Evolutionary conservation across 305 asterid genomes (phyloP), one percentile per base, ranked within the genome.

Genomic region (Fraxinus ornus): DNA sequence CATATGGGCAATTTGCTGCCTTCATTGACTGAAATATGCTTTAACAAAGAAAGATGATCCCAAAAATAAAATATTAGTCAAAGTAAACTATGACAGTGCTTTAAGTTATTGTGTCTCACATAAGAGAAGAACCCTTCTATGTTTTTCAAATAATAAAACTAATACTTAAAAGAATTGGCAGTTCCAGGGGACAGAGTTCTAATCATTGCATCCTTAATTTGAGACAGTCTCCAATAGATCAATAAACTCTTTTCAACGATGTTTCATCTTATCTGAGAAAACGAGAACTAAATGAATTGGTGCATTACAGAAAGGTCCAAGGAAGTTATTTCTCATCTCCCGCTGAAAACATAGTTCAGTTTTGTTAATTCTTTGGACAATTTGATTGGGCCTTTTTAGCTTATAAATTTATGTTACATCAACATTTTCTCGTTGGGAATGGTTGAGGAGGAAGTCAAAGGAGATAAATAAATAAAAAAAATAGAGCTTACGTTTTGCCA

Each of bases 21-120:
- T 52, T 52, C 64, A 5, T n/a, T 57, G 66, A 6, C 66, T 57
- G 64, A 55, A 55, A 55, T 55, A 5, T 57, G 70, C 77, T 60
- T 44, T 41, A 64, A 75, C 84, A 81, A 30, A 75, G 68, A 52
- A 57, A 74, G 64, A 62, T 79, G 77, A 75, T 76, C 80, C 71
- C 24, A 57, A 81, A 81, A 55, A 52, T 22, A 32, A 13, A 49
- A 52, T 32, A 44, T 30, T 30, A 28, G 17, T 47, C 24, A 22
- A 72, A 49, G 7, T 22, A 19, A 47, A 55, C 62, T 62, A 21
- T 62, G 72, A n/a, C 4, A 10, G 60, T 77, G 64, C 17, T 39
- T 10, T 7, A 22, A 55, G 28, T 81, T 26, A 4, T 76, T 15
- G 80, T 75, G 64, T 70, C 12, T 57, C 66, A 19, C 24, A 57